phyloP scores from a whole-genome alignment of 352 stramenopile genomes.

The Thalassiosira oceanica region DNA sequence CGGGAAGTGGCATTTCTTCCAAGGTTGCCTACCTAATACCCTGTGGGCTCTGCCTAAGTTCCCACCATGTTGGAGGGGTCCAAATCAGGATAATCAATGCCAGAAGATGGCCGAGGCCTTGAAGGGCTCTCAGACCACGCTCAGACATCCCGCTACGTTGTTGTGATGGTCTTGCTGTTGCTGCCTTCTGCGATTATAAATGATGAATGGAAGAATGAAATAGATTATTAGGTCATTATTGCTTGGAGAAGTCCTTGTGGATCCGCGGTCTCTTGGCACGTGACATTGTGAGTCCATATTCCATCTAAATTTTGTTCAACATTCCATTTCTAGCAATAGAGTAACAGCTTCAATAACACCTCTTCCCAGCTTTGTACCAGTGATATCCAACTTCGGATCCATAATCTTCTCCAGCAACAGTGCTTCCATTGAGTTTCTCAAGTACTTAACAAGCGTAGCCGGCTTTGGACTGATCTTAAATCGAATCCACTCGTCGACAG shows the following conservation, averaged over 20 bases:
- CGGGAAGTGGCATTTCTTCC: too few relatives aligned
- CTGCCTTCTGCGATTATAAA: not conserved
- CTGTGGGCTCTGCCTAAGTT: too few relatives aligned
- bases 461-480: constrained; percentile 91
- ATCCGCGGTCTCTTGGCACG: constrained; percentile 9
- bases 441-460: constrained; percentile 93
- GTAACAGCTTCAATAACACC: constrained; percentile 14
- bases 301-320: too few relatives aligned
- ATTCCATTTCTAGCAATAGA: constrained; percentile 1
- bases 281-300: too few relatives aligned
- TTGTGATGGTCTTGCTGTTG: too few relatives aligned
- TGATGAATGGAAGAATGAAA: not conserved
- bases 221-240: not conserved
- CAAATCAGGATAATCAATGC: too few relatives aligned
- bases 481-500: constrained; percentile 87
- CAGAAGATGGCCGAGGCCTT: too few relatives aligned
- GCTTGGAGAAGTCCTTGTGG: constrained; percentile 1
- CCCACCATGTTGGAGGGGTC: too few relatives aligned
- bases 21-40: too few relatives aligned
- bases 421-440: constrained; percentile 90
- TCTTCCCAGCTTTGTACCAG: constrained; percentile 35
- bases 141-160: too few relatives aligned
- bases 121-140: too few relatives aligned
- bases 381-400: constrained; percentile 88
- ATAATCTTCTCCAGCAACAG: constrained; percentile 93